Evolutionary conservation across 2,329 filamentous ascomycete species (phyloP).

Genomic region (Fusarium sp.): DNA sequence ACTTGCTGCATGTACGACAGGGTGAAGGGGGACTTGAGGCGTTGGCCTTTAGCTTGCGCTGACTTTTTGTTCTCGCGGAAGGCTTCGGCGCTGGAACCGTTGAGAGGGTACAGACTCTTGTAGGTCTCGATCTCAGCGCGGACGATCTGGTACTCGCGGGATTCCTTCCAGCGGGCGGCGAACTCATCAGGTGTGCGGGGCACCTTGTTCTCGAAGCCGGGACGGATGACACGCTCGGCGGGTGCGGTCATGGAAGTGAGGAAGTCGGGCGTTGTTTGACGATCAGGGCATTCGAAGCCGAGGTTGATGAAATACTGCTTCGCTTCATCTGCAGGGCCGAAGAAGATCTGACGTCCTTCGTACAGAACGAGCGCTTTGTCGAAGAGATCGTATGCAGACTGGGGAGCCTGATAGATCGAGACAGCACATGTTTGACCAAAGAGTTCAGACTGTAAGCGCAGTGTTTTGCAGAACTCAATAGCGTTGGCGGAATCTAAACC

Average conservation of each 20-base stretch:
- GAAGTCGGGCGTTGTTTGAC: conserved; percentile 72
- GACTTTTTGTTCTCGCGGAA: conserved; percentile 41
- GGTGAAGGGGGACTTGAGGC: conserved; percentile 57
- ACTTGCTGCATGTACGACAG: conserved; percentile 58
- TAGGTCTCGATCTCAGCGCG: conserved; percentile 45
- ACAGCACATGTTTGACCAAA: conserved; percentile 39
- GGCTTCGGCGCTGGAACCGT: conserved; percentile 33
- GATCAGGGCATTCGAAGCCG: conserved; percentile 68
- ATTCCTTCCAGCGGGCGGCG: conserved; percentile 46
- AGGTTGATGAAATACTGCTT: conserved; percentile 68
- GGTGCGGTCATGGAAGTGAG: conserved; percentile 62
- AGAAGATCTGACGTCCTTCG: conserved; percentile 73
- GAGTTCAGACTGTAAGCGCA: conserved; percentile 40
- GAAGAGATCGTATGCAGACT: conserved; percentile 67
- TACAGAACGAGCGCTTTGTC: conserved; percentile 74
- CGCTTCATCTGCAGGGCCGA: conserved; percentile 64
- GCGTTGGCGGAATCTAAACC: conserved; percentile 44
- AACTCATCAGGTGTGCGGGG: conserved; percentile 51
- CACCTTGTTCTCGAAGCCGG: conserved; percentile 46
- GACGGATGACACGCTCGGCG: conserved; percentile 45
- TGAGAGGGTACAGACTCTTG: conserved; percentile 38
- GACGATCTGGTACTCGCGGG: conserved; percentile 24
- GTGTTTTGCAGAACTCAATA: conserved; percentile 40
- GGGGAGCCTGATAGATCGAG: conserved; percentile 68
- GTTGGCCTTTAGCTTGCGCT: conserved; percentile 46